Base-by-base conservation (phyloP, 331 rosid species). In the Rhamnella rubrinervis region DNA sequence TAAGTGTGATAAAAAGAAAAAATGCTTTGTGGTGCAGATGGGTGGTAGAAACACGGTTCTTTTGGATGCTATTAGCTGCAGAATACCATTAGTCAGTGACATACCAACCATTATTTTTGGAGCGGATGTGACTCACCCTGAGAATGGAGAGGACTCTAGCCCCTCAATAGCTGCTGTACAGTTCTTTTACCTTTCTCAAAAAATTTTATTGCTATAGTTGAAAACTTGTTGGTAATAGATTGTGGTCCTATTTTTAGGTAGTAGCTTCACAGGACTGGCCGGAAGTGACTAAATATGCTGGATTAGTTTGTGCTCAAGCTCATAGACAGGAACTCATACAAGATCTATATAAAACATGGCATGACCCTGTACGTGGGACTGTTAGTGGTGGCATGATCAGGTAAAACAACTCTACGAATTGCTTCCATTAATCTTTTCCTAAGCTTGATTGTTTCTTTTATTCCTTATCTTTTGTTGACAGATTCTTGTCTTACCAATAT, bases 231-330 rank as follows among this genome's bases (percentile, higher is more conserved):
- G 55, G 83, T 74, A 55, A 85, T 74, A n/a, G 19, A 46, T 70
- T 19, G 60, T 75, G 46, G 53, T 58, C 58, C 72, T 61, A 56
- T n/a, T 85, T 85, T 72, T 80, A 92, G 98, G 98, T 92, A 23
- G 98, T 92, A 73, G 98, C 98, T 66, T 92, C 98, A 50, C 96
- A 92, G 82, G 98, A 92, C 77, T 92, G 98, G 98, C 98, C 98
- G 8, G 98, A 92, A 67, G 98, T 92, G 76, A 92, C 98, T 65
- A 89, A 92, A 71, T 92, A 92, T 75, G 98, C 98, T 0, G 98
- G 98, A 71, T 76, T 92, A 69, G 98, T 89, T 62, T 92, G 98
- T 44, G 98, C 98, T 63, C 98, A 92, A 77, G 95, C 98, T 67
- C 98, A 92, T 74, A 84, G 98, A 76, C 97, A 93, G 77, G 98